Percentiles rank a stretch among this genome's conserved stretches.
Evolutionary conservation across 345 rosid species (phyloP).

Genomic region (Bruguiera parviflora): DNA sequence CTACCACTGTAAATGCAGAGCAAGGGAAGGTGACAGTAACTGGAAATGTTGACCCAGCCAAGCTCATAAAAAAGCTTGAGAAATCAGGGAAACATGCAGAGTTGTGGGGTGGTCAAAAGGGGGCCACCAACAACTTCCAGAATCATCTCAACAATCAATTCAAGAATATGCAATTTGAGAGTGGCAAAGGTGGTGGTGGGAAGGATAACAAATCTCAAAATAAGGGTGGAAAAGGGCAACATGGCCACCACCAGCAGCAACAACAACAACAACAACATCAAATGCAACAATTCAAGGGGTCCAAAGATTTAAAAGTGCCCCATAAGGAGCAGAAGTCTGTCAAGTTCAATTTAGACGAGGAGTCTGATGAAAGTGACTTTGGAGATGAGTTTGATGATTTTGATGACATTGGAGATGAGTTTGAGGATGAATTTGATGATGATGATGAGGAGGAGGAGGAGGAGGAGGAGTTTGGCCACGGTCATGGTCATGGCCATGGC

Average conservation of each 20-base stretch:
- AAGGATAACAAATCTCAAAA: constrained; percentile 50
- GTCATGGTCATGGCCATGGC: constrained; percentile 42
- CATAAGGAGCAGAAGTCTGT: constrained; percentile 59
- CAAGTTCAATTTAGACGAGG: constrained; percentile 51
- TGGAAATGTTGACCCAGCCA: constrained; percentile 72
- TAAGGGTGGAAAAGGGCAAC: constrained; percentile 42
- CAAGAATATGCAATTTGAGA: constrained; percentile 45
- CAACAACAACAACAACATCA: constrained; percentile 38
- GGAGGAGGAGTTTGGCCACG: constrained; percentile 35
- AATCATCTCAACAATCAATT: constrained; percentile 43
- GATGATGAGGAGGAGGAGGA: constrained; percentile 43
- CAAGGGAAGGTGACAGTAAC: constrained; percentile 82
- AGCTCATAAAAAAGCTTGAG: constrained; percentile 68
- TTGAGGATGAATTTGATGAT: constrained; percentile 33
- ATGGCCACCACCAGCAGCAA: constrained; percentile 21
- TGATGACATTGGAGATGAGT: constrained; percentile 42
- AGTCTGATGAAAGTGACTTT: constrained; percentile 27
- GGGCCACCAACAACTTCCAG: constrained; percentile 32
- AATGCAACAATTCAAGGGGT: constrained; percentile 53
- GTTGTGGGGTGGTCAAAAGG: constrained; percentile 60
- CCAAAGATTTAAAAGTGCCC: constrained; percentile 31
- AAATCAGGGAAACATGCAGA: constrained; percentile 93
- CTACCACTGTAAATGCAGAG: constrained; percentile 59
- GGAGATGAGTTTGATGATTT: constrained; percentile 22
- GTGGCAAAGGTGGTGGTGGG: constrained; percentile 29